phyloP scores from a whole-genome alignment of 768 basidiomycete genomes.

The Tulasnella sp. region DNA sequence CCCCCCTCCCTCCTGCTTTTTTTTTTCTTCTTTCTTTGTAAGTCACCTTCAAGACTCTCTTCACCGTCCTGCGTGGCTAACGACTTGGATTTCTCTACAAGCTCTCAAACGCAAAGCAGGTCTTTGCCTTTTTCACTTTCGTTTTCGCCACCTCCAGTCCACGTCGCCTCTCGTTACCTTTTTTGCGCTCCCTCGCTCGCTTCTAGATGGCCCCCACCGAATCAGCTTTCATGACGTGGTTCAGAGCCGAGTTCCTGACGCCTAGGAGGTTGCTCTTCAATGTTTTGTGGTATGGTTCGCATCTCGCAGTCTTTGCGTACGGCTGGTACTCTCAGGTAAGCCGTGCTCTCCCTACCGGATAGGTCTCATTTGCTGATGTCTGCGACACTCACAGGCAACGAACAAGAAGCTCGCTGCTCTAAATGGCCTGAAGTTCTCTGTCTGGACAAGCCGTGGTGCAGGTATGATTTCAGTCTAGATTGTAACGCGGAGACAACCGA shows the following conservation, averaged over 20 bases:
- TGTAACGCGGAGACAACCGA: background rate
- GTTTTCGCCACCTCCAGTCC: constrained; percentile 3
- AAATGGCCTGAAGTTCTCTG: constrained; percentile 72
- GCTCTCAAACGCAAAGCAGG: background rate
- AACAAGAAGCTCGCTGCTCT: constrained; percentile 62
- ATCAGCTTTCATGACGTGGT: constrained; percentile 42
- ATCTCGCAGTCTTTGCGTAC: constrained; percentile 65
- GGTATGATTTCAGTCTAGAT: constrained; percentile 29
- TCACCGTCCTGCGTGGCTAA: background rate
- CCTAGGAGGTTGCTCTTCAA: constrained; percentile 46
- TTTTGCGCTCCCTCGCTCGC: background rate
- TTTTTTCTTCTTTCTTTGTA: constrained; percentile 19
- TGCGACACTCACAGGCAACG: constrained; percentile 38
- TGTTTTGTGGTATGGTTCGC: constrained; percentile 65
- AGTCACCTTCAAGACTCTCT: background rate
- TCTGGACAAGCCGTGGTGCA: constrained; percentile 86
- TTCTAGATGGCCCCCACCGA: constrained; percentile 43
- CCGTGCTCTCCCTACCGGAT: background rate
- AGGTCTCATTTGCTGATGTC: background rate
- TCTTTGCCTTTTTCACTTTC: constrained; percentile 15
- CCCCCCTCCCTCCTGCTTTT: constrained; percentile 26
- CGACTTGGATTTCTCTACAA: background rate
- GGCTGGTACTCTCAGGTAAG: constrained; percentile 83
- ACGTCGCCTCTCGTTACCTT: constrained; percentile 11
- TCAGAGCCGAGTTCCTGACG: constrained; percentile 58